Evolutionary conservation across 2,329 filamentous ascomycete genomes (phyloP).

Genomic region (Metarhizium album): DNA sequence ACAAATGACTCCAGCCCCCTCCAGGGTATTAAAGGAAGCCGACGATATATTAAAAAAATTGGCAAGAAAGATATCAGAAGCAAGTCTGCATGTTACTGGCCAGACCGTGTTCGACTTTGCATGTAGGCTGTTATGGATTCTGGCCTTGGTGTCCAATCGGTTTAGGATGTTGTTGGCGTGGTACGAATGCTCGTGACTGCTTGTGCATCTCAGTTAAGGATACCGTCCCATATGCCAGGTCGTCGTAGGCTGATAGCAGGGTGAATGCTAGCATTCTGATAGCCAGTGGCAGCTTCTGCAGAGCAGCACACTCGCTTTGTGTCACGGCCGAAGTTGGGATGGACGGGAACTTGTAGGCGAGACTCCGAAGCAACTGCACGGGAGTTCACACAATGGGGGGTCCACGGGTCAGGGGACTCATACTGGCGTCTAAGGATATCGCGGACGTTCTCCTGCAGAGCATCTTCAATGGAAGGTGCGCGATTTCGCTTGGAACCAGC

Average conservation of each 20-base stretch:
- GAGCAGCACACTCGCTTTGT: conserved; percentile 59
- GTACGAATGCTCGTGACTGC: background rate
- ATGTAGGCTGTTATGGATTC: background rate
- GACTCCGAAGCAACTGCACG: conserved; percentile 15
- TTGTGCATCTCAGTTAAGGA: conserved; percentile 37
- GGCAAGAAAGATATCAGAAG: background rate
- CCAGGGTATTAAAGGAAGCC: conserved; percentile 16
- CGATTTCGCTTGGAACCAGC: conserved; percentile 48
- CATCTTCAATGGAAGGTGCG: conserved; percentile 44
- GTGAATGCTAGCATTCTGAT: conserved; percentile 36
- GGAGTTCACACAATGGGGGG: conserved; percentile 27
- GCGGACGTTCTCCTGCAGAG: conserved; percentile 58
- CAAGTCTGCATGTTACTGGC: conserved; percentile 5
- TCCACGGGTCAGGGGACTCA: conserved; percentile 19
- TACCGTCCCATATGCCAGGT: conserved; percentile 57
- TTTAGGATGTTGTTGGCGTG: background rate
- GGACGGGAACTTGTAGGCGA: conserved; percentile 27
- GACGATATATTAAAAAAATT: background rate
- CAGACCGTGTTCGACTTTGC: background rate
- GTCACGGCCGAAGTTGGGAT: conserved; percentile 33
- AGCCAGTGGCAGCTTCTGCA: conserved; percentile 41
- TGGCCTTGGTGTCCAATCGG: conserved; percentile 4
- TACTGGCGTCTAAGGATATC: conserved; percentile 40
- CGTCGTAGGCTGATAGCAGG: conserved; percentile 40
- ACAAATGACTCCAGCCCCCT: conserved; percentile 19